phyloP scores from a whole-genome alignment of 1,284 basidiomycete genomes.

The Rhodotorula sp. region DNA sequence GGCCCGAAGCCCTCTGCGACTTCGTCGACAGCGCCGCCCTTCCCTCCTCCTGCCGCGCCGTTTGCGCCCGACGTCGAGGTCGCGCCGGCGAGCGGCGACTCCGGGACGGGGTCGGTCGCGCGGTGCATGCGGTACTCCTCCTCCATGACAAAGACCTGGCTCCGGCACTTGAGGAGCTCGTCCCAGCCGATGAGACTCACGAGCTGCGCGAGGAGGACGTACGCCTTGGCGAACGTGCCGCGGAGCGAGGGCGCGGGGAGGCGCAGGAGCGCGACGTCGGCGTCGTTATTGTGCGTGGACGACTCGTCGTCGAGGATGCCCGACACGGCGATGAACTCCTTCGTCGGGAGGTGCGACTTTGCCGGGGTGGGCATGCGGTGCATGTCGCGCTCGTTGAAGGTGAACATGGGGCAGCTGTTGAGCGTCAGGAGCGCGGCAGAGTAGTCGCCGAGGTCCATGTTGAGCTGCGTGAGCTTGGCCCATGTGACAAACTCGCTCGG shows the following conservation, averaged over 20 bases:
- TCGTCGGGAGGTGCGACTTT: constrained; percentile 82
- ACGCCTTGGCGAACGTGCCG: constrained; percentile 94
- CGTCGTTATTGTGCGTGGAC: constrained; percentile 77
- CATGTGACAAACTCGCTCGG: constrained; percentile 98
- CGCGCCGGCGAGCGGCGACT: constrained; percentile 57
- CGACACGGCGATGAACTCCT: constrained; percentile 76
- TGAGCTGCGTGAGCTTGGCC: constrained; percentile 95
- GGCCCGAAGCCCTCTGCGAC: constrained; percentile 58
- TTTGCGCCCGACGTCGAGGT: constrained; percentile 56
- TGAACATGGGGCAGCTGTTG: constrained; percentile 99
- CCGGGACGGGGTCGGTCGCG: constrained; percentile 41
- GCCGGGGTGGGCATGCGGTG: constrained; percentile 83
- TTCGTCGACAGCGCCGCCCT: constrained; percentile 40
- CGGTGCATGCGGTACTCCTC: constrained; percentile 84
- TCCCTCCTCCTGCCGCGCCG: constrained; percentile 37
- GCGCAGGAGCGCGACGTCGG: constrained; percentile 87
- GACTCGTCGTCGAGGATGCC: constrained; percentile 56
- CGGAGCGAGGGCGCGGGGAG: constrained; percentile 90
- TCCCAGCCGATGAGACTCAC: constrained; percentile 98
- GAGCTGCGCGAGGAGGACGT: constrained; percentile 81
- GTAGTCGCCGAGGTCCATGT: constrained; percentile 85
- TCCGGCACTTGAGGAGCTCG: constrained; percentile 90
- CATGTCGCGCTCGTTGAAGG: constrained; percentile 93
- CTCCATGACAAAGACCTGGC: constrained; percentile 97
- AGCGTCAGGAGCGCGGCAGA: constrained; percentile 87